phyloP scores from a whole-genome alignment of 495 filamentous ascomycete genomes.

The Tetracladium marchalianum region DNA sequence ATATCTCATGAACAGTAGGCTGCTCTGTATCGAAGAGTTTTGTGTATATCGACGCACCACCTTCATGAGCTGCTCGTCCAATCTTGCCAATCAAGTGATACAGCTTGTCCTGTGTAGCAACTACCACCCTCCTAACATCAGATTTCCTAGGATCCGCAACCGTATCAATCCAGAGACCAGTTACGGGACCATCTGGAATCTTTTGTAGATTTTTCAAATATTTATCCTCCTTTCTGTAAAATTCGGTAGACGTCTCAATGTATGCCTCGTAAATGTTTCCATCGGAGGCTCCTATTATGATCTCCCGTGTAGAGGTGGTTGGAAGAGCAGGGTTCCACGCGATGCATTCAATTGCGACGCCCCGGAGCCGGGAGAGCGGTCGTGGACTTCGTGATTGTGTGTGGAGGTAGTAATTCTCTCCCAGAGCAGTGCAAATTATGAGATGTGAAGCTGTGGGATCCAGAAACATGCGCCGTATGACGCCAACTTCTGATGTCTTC shows the following conservation, averaged over 20 bases:
- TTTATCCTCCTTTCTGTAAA: slow-evolving; percentile 89
- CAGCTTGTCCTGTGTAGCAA: slow-evolving; percentile 65
- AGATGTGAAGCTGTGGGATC: slow-evolving; percentile 94
- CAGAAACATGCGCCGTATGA: slow-evolving; percentile 92
- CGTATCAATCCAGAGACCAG: slow-evolving; percentile 71
- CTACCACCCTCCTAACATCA: slow-evolving; percentile 64
- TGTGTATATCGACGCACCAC: slow-evolving; percentile 70
- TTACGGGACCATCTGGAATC: slow-evolving; percentile 64
- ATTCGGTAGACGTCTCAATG: slow-evolving; percentile 86
- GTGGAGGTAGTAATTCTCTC: slow-evolving; percentile 97
- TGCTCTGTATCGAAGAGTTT: slow-evolving; percentile 82
- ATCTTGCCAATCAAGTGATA: slow-evolving; percentile 71
- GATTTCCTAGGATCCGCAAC: slow-evolving; percentile 43
- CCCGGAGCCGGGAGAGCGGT: slow-evolving; percentile 70
- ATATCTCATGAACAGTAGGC: slow-evolving; percentile 60
- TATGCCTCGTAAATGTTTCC: slow-evolving; percentile 94
- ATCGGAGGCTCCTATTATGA: slow-evolving; percentile 84
- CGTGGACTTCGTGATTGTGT: slow-evolving; percentile 85
- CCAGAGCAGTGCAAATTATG: slow-evolving; percentile 79
- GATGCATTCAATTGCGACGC: slow-evolving; percentile 76
- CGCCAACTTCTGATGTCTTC: slow-evolving; percentile 77
- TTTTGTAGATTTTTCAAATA: slow-evolving; percentile 77
- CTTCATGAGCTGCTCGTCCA: slow-evolving; percentile 64
- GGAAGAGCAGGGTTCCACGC: slow-evolving; percentile 97
- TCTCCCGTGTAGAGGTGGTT: slow-evolving; percentile 88